A percentile compares a stretch with the other conserved stretches of the same genome.
Conservation (phyloP, 1,284 basidiomycete genomes). For the Coniferiporia sulphurascens region DNA sequence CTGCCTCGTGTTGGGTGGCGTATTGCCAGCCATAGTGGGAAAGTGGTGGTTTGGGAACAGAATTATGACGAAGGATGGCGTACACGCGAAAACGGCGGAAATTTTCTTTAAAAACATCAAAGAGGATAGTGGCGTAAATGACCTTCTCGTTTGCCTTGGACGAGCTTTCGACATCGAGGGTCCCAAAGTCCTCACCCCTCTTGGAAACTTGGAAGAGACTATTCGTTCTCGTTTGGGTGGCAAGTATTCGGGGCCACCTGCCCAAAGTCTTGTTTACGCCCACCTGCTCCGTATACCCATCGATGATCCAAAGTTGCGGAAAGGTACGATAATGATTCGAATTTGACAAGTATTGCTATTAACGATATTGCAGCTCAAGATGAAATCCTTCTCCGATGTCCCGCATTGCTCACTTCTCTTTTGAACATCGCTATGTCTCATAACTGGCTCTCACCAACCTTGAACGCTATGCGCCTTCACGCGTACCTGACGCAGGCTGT, state of each 20-base stretch:
- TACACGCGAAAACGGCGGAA: slow-evolving; percentile 81
- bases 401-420: slow-evolving; percentile 76
- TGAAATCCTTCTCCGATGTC: slow-evolving; percentile 63
- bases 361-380: slow-evolving; percentile 51
- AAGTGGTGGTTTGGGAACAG: slow-evolving; percentile 98
- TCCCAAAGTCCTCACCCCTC: slow-evolving; percentile 25
- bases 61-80: slow-evolving; percentile 89
- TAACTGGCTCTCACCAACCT: slow-evolving; percentile 86
- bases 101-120: slow-evolving; percentile 85
- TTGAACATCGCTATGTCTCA: slow-evolving; percentile 82
- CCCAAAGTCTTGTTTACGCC: slow-evolving; percentile 78
- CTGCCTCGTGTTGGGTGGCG: slow-evolving; percentile 81
- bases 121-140: slow-evolving; percentile 75
- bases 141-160: slow-evolving; percentile 73
- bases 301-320: slow-evolving; percentile 47
- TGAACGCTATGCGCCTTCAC: slow-evolving; percentile 79
- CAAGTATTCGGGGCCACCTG: slow-evolving; percentile 43
- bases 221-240: slow-evolving; percentile 50
- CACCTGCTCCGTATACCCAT: slow-evolving; percentile 79
- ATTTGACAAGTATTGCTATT: background rate
- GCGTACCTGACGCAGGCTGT: slow-evolving; percentile 85
- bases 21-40: slow-evolving; percentile 85
- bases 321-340: slow-evolving; percentile 43
- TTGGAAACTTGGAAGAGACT: slow-evolving; percentile 56
- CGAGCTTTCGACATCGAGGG: slow-evolving; percentile 69